A percentile compares a stretch with the other conserved stretches of the same genome.
Conservation (phyloP, 176 grass and related monocot genomes). For the Musa itinerans region DNA sequence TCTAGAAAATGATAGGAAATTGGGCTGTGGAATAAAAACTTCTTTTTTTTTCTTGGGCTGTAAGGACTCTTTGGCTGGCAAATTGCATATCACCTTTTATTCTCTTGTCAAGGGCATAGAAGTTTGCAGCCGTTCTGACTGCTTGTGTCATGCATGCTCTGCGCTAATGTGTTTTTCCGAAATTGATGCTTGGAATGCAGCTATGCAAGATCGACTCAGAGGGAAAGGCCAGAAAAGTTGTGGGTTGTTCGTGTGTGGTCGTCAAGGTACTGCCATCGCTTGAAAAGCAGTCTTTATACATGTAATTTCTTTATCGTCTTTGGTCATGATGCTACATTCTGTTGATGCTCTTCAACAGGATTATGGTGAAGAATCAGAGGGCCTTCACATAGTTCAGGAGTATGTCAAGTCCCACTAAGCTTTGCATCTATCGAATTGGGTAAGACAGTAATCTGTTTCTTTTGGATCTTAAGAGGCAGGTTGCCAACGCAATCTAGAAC, state of each 20-base stretch:
- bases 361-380: constrained; percentile 50
- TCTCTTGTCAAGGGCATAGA: too few species aligned
- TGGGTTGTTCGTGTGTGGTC: background rate
- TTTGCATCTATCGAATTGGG: too few species aligned
- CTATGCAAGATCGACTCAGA: constrained; percentile 43
- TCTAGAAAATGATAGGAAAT: too few species aligned
- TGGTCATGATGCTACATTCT: background rate
- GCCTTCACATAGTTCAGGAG: constrained; percentile 17
- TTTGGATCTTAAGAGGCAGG: too few species aligned
- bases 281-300: background rate
- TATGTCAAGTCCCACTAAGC: background rate
- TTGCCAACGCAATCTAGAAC: too few species aligned
- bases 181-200: constrained; percentile 10
- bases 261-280: background rate
- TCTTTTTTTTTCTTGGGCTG: too few species aligned
- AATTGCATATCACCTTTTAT: too few species aligned
- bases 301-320: background rate
- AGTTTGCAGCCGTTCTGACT: too few species aligned
- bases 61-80: too few species aligned
- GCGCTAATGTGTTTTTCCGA: background rate
- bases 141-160: too few species aligned
- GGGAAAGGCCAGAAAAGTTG: constrained; percentile 30
- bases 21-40: too few species aligned
- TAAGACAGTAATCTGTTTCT: too few species aligned
- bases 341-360: constrained; percentile 17